phyloP scores from a whole-genome alignment of 768 basidiomycete species.

The Leccinellum albellum region DNA sequence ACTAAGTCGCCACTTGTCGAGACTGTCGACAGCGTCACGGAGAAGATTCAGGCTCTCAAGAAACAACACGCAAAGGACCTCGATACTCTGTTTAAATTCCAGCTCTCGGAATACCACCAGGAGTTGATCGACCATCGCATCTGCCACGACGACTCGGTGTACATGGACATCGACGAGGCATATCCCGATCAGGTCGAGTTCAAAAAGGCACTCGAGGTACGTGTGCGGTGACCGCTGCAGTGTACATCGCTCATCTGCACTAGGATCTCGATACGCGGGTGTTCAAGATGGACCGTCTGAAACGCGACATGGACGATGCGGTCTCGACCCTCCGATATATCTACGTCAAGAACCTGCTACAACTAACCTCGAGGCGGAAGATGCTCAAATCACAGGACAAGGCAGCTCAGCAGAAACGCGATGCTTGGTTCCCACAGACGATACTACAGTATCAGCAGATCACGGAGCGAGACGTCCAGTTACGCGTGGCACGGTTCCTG shows the following conservation, averaged over 20 bases:
- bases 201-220: conserved; percentile 21
- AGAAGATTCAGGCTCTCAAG: conserved; percentile 30
- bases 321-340: conserved; percentile 30
- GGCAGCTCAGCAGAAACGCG: conserved; percentile 21
- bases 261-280: conserved; percentile 21
- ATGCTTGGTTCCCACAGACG: conserved; percentile 33
- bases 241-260: neutral
- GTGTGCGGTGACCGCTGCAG: neutral
- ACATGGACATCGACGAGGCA: conserved; percentile 27
- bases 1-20: conserved; percentile 13
- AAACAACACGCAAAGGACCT: conserved; percentile 30
- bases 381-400: conserved; percentile 18
- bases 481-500: conserved; percentile 51
- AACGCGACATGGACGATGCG: conserved; percentile 26
- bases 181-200: conserved; percentile 27
- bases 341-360: conserved; percentile 24
- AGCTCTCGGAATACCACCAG: conserved; percentile 30
- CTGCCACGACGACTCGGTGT: conserved; percentile 24
- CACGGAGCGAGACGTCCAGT: conserved; percentile 39
- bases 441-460: conserved; percentile 29
- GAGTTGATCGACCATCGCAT: conserved; percentile 30
- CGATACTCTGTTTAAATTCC: conserved; percentile 27
- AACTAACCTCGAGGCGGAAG: conserved; percentile 14
- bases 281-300: conserved; percentile 17
- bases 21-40: conserved; percentile 23